Conservation (phyloP, 306 rosid species). For the Sophora flavescens region DNA sequence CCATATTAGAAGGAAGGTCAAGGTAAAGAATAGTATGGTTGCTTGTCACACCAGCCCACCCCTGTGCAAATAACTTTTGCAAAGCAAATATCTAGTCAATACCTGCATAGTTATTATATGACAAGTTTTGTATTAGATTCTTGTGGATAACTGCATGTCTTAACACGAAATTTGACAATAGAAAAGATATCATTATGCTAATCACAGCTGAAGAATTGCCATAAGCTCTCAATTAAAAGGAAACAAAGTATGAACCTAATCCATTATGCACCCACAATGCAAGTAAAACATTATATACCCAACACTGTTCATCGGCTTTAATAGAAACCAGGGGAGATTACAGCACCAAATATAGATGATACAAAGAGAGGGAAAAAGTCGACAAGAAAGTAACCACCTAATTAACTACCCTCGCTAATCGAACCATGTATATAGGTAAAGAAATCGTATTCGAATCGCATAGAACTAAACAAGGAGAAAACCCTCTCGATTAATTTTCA, state of each 20-base stretch:
- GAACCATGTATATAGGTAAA: no score
- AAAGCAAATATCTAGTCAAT: slow-evolving; percentile 77
- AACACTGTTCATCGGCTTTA: not conserved
- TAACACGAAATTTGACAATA: slow-evolving; percentile 17
- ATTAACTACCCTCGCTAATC: no score
- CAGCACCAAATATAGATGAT: no score
- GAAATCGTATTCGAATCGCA: no score
- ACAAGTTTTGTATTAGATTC: slow-evolving; percentile 34
- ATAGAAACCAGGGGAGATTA: no score
- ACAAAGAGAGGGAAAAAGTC: no score
- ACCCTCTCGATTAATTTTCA: no score
- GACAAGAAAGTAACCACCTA: no score
- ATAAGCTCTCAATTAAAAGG: slow-evolving; percentile 15
- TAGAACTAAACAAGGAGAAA: no score
- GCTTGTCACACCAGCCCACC: slow-evolving; percentile 62
- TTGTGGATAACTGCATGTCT: not conserved
- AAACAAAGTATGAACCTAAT: slow-evolving; percentile 1
- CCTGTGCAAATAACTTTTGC: slow-evolving; percentile 81
- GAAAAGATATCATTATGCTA: not conserved
- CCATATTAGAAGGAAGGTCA: slow-evolving; percentile 97
- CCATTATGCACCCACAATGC: not conserved
- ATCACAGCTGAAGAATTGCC: not conserved
- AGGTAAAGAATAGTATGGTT: slow-evolving; percentile 64
- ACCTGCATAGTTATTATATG: slow-evolving; percentile 57
- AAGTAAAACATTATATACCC: not conserved